Base-by-base conservation (phyloP, 192 early-diverging fungal species). In the Coemansia sp. region DNA sequence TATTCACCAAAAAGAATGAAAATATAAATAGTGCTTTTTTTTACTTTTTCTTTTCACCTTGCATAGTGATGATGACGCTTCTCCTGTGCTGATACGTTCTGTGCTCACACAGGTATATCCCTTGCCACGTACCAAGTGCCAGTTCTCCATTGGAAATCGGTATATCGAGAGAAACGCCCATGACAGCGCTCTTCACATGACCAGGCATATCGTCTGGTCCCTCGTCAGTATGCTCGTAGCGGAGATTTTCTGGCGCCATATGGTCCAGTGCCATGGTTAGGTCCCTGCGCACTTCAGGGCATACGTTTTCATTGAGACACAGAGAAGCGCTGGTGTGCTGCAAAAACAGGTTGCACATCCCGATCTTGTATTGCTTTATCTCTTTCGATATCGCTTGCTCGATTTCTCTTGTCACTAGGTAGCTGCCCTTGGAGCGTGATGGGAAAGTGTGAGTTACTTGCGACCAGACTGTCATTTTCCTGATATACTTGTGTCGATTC, bases 151-250 rank as follows among this genome's bases (percentile, higher is more conserved):
- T 82, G 18, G 81, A 84, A 40, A 97, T 91, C 5, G 95, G 95
- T 42, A 97, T 93, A 62, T 90, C 90, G 20, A 97, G 81, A 3
- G 89, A 92, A 0, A 87, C 89, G 10, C 95, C 95, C 45, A 97
- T 71, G 15, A 96, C 70, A 5, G 88, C 87, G 57, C 84, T 83
- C 75, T 97, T 97, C 28, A 96, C 80, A 77, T 97, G 95, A 0
- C 89, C 94, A 31, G 94, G 92, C 92, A 95, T 94, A 67, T 95
- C 94, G 63, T 94, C 94, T 0, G 93, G 79, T 6, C 95, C 95
- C 70, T 94, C 93, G 52, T 88, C 88, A 2, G 91, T 88, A 70
- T 97, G 95, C 39, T 83, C 75, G 70, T 95, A 96, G 3, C 85
- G 85, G 12, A 86, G 79, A 18, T 82, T 83, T 59, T 95, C 95